Base-by-base conservation (phyloP, 2,329 filamentous ascomycete genomes). In the Ascochyta fabae region DNA sequence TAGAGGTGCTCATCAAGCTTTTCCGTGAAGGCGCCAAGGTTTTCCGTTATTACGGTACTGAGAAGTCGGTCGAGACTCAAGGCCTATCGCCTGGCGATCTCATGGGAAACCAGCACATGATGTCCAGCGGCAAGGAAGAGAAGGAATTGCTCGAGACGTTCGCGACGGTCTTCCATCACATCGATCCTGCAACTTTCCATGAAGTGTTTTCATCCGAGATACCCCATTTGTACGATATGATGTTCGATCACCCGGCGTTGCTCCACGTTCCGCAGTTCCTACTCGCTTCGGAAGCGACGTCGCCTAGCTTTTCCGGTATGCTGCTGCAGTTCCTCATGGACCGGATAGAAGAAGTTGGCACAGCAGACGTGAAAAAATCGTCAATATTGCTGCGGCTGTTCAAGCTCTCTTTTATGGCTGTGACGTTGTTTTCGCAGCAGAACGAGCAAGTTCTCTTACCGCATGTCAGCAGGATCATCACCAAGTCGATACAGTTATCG, bases 171-270 rank as follows among this genome's bases (percentile, higher is more conserved):
- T 99, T 99, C 72, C 95, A 99, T 73, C 96, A 94, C 76, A 95
- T 99, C 61, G 95, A 99, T 71, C 95, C 95, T 2, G 95, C 96
- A 10, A 97, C 94, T 0, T 99, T 99, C 73, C 93, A 99, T 69
- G 95, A 99, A 78, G 92, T 99, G 36, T 99, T 99, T 75, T 91
- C 96, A 72, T 91, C 93, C 58, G 95, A 98, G 79, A 98, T 99
- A 58, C 94, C 94, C 34, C 91, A 92, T 75, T 86, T 99, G 34
- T 98, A 99, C 74, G 90, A 96, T 61, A 94, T 98, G 84, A 97
- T 96, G 78, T 96, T 98, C 73, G 92, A 98, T 73, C 95, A 99
- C 75, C 92, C 92, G 2, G 91, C 92, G 24, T 83, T 99, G 35
- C 83, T 99, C 47, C 95, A 99, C 75, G 91, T 99, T 53, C 94